Evolutionary conservation across 176 grass and related monocot genomes (phyloP), one percentile per base, ranked within the genome.

Genomic region (Juncus effusus): DNA sequence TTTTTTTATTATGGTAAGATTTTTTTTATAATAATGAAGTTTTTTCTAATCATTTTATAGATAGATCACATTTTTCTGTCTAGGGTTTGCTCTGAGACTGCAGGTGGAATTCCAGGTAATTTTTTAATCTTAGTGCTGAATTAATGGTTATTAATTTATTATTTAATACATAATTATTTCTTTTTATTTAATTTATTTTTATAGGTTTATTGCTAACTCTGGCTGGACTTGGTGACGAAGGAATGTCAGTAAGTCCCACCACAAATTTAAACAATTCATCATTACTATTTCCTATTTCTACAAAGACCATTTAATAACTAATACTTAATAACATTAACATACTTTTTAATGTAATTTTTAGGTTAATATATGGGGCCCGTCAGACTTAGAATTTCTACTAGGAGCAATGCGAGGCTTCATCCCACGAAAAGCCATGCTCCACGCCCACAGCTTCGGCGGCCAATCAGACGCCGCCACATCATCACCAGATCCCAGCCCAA

Each of bases 321-420:
- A 13, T 10, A 39, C 37, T 38, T 68, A 13, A 36, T 16, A 13
- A 57, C 35, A 6, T 42, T 45, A 45, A 8, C 54, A 40, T 82
- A 36, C 79, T 64, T 6, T 66, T 79, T 74, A 7, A 76, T 45
- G 53, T 65, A 60, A 73, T 53, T 40, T 73, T 1, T 53, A 97
- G 93, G 82, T 97, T 54, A 97, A 92, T 19, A 86, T 97, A 84
- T 97, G 93, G 93, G 93, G 93, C 2, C 88, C 93, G 44, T 97
- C 93, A 64, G 93, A 97, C 75, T 75, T 97, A 67, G 80, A 97
- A 4, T 82, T 82, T 71, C 72, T 97, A 78, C 82, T 82, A 10
- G 78, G 80, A 64, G 93, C 88, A 47, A 97, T 97, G 93, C 80
- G 69, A 72, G 91, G 87, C 53, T 89, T 97, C 61, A 97, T 97